These are phyloP conservation scores for Phialophora verrucosa DNA, from an alignment of 2,329 filamentous ascomycete species.

Conservation along the genomic window DNA sequence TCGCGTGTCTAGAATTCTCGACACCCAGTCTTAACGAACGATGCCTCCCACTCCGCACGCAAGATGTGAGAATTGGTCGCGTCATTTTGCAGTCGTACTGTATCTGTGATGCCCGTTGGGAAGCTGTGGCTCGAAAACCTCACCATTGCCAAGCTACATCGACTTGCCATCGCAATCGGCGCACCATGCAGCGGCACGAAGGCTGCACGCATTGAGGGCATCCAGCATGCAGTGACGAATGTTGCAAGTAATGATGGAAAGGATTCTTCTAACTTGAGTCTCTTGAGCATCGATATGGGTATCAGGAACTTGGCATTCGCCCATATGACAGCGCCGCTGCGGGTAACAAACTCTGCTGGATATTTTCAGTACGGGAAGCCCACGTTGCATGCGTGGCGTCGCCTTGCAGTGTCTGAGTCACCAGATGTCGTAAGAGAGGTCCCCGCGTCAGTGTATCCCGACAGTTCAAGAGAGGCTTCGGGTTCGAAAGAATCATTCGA, in stretches of 20 bases:
- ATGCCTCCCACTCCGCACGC: neutral
- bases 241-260: constrained; percentile 24
- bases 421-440: neutral
- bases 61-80: neutral
- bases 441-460: neutral
- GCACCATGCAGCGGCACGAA: constrained; percentile 66
- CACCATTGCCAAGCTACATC: constrained; percentile 62
- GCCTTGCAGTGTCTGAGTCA: constrained; percentile 45
- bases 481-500: constrained; percentile 57
- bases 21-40: neutral
- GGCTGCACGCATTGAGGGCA: constrained; percentile 56
- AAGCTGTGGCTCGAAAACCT: constrained; percentile 49
- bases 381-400: constrained; percentile 48
- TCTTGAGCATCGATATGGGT: constrained; percentile 84
- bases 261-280: constrained; percentile 48
- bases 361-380: constrained; percentile 41
- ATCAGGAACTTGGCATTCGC: constrained; percentile 81
- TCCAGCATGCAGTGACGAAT: constrained; percentile 51
- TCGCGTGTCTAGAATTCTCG: neutral
- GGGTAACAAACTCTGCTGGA: neutral
- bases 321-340: constrained; percentile 52
- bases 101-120: constrained; percentile 6
- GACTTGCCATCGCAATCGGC: constrained; percentile 66
- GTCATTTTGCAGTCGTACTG: neutral
- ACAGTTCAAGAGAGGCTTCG: constrained; percentile 4